Evolutionary conservation across 352 stramenopile species (phyloP).

Genomic region (Pythium chondricola): DNA sequence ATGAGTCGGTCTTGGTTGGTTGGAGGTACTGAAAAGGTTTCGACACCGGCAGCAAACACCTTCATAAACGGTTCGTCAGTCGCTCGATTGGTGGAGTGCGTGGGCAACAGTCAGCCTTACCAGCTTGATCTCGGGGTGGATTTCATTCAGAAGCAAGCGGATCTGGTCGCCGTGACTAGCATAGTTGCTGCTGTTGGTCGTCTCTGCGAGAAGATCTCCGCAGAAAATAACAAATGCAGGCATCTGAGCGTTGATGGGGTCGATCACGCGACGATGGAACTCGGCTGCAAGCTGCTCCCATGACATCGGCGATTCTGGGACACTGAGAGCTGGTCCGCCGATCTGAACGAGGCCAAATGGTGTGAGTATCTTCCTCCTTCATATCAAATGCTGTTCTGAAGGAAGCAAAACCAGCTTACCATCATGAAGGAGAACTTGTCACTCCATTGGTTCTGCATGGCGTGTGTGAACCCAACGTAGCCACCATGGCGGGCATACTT

Average conservation of each 20-base stretch:
- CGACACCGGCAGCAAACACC: slow-evolving; percentile 18
- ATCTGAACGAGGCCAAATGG: slow-evolving; percentile 27
- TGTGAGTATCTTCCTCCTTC: no score
- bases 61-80: no score
- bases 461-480: slow-evolving; percentile 61
- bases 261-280: slow-evolving; percentile 41
- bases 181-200: slow-evolving; percentile 32
- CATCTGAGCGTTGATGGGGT: slow-evolving; percentile 34
- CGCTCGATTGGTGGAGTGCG: no score
- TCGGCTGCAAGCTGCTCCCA: slow-evolving; percentile 34
- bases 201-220: slow-evolving; percentile 49
- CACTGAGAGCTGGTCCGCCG: slow-evolving; percentile 37
- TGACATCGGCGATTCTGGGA: neutral
- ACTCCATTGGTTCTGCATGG: slow-evolving; percentile 72
- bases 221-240: slow-evolving; percentile 66
- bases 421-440: slow-evolving; percentile 63
- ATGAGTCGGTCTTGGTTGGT: neutral
- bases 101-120: slow-evolving; percentile 25
- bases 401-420: slow-evolving; percentile 11
- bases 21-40: neutral
- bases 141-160: slow-evolving; percentile 55
- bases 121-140: slow-evolving; percentile 47
- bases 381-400: no score
- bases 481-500: slow-evolving; percentile 41
- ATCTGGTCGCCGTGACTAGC: slow-evolving; percentile 40